Conservation (phyloP, 257 asterid species). For the Gardenia jasminoides region DNA sequence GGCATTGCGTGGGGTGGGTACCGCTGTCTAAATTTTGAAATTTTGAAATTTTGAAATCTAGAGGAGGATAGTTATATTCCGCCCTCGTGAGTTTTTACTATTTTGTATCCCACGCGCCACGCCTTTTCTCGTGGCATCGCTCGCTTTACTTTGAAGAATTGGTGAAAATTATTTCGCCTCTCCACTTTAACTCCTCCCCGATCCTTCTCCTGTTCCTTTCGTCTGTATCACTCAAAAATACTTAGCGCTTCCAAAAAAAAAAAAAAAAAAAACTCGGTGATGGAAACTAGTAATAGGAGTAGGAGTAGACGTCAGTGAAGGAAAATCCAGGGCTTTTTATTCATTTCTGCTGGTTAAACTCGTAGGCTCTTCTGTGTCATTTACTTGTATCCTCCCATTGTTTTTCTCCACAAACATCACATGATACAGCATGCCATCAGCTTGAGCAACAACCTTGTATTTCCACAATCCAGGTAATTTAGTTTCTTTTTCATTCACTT, state of each 20-base stretch:
- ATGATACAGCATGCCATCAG: too few species aligned
- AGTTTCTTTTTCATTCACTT: not conserved
- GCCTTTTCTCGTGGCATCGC: not conserved
- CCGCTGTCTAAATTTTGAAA: not conserved
- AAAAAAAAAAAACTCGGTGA: too few species aligned
- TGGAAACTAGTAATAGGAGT: too few species aligned
- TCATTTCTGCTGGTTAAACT: not conserved
- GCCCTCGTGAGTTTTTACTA: too few species aligned
- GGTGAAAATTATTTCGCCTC: conserved; percentile 15
- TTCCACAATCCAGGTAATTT: not conserved
- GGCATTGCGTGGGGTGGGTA: not conserved
- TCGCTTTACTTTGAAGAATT: conserved; percentile 13
- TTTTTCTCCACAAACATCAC: too few species aligned
- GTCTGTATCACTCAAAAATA: too few species aligned
- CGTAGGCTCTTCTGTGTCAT: not conserved
- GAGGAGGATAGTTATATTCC: too few species aligned
- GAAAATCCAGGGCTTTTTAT: not conserved
- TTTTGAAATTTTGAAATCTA: conserved; percentile 1
- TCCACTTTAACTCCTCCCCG: not conserved
- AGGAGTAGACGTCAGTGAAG: too few species aligned
- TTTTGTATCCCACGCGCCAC: too few species aligned
- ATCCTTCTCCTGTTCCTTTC: not conserved
- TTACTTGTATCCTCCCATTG: not conserved
- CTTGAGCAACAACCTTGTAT: not conserved
- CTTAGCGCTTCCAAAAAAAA: too few species aligned